Evolutionary conservation across 495 filamentous ascomycete species (phyloP).

Genomic region (Tuber indicum): DNA sequence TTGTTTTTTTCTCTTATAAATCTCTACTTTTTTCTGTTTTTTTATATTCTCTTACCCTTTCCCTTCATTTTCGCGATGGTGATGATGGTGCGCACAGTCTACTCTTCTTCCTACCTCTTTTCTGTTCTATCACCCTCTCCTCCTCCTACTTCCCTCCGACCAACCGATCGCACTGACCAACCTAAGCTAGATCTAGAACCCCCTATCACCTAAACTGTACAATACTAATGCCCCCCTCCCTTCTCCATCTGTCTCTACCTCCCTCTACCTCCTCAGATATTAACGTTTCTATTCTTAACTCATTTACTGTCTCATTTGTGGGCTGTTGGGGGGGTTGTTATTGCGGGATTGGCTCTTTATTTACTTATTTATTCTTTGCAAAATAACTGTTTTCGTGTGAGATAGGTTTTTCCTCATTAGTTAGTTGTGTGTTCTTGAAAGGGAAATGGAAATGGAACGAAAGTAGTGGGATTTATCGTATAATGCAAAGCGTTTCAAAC

Average conservation of each 20-base stretch:
- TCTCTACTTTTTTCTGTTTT: conserved; percentile 14
- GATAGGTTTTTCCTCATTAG: background rate
- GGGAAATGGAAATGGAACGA: background rate
- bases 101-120: background rate
- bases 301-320: background rate
- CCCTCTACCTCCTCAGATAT: background rate
- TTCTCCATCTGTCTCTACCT: background rate
- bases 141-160: background rate
- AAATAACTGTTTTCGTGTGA: background rate
- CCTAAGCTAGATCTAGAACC: background rate
- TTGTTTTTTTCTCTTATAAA: conserved; percentile 5
- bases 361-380: background rate
- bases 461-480: background rate
- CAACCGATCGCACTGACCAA: background rate
- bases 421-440: background rate
- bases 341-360: background rate
- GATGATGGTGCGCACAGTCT: background rate
- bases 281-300: background rate
- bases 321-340: background rate
- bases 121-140: background rate
- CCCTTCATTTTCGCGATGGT: background rate
- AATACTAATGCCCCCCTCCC: background rate
- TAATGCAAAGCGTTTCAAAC: no score
- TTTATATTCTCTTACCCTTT: conserved; percentile 21
- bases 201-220: background rate